Percentiles rank a stretch among this genome's conserved stretches.
Evolutionary conservation across 148 eudicot genomes (phyloP).

Genomic region (Pharnaceum exiguum): DNA sequence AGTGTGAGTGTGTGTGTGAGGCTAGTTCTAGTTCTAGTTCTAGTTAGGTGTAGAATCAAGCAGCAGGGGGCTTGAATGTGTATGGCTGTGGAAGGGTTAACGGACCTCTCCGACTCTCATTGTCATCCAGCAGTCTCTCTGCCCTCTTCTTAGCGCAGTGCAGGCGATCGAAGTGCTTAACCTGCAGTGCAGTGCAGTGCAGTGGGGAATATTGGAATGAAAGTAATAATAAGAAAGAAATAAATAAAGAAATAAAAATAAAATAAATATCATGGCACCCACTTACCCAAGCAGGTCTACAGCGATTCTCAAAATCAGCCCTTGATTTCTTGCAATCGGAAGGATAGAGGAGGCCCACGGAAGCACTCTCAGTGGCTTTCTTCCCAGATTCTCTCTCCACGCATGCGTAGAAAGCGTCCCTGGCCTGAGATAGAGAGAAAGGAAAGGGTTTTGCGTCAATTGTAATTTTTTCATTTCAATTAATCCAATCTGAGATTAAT

Average conservation of each 20-base stretch:
- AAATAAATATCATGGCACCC: background rate
- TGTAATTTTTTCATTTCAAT: too few relatives aligned
- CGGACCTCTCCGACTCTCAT: slow-evolving; percentile 65
- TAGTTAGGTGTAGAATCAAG: too few relatives aligned
- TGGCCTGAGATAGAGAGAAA: slow-evolving; percentile 30
- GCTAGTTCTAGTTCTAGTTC: too few relatives aligned
- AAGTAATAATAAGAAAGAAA: background rate
- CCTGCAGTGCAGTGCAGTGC: slow-evolving; percentile 34
- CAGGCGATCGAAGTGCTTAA: slow-evolving; percentile 81
- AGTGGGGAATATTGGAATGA: background rate
- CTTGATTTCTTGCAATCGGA: slow-evolving; percentile 64
- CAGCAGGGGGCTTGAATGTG: slow-evolving; percentile 39
- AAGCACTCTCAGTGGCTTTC: slow-evolving; percentile 54
- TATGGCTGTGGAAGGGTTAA: slow-evolving; percentile 53
- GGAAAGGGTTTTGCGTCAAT: too few relatives aligned
- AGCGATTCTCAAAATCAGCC: slow-evolving; percentile 48
- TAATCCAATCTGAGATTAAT: too few relatives aligned
- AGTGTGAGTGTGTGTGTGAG: too few relatives aligned
- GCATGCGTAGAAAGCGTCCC: slow-evolving; percentile 78
- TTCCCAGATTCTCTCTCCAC: slow-evolving; percentile 60
- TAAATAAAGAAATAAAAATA: background rate
- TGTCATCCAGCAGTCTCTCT: slow-evolving; percentile 65
- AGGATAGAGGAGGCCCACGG: slow-evolving; percentile 77
- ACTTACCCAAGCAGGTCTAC: slow-evolving; percentile 74
- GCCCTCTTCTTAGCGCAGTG: slow-evolving; percentile 67